Percentiles rank a stretch among this genome's conserved stretches.
Evolutionary conservation across 78 protist genomes (phyloP).

Genomic region (Dictyostelium purpureum): DNA sequence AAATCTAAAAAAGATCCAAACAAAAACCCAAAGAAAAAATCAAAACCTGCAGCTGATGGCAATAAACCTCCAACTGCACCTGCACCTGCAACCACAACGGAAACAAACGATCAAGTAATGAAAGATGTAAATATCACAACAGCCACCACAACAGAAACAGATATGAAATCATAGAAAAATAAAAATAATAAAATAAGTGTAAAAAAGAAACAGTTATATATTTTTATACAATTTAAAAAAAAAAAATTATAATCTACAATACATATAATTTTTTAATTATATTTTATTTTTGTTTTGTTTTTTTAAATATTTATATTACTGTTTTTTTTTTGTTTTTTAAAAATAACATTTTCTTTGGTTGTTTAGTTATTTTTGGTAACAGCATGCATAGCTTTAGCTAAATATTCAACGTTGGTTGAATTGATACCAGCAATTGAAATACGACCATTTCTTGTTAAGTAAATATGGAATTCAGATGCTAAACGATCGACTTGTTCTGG

Average conservation of each 20-base stretch:
- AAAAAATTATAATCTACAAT: neutral
- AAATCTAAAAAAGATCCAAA: slow-evolving; percentile 29
- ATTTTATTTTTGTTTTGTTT: neutral
- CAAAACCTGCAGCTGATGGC: neutral
- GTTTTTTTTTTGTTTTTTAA: neutral
- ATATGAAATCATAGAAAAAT: neutral
- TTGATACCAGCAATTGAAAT: slow-evolving; percentile 98
- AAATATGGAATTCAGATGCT: slow-evolving; percentile 82
- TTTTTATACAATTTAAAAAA: neutral
- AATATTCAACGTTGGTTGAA: slow-evolving; percentile 84
- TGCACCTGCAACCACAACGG: neutral
- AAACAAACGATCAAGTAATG: too few species aligned
- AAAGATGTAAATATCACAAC: neutral
- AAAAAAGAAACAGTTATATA: neutral
- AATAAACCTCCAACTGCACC: neutral
- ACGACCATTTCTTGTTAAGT: slow-evolving; percentile 95
- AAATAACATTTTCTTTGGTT: neutral
- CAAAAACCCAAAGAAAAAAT: neutral
- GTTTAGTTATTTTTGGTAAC: slow-evolving; percentile 44
- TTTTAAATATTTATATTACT: neutral
- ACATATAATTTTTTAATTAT: neutral
- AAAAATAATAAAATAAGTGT: neutral
- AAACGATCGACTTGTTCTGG: slow-evolving; percentile 83
- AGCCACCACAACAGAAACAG: neutral
- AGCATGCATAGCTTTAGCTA: slow-evolving; percentile 91